Evolutionary conservation across 805 yeast genomes (phyloP).

Genomic region (Clavispora vitiphila): DNA sequence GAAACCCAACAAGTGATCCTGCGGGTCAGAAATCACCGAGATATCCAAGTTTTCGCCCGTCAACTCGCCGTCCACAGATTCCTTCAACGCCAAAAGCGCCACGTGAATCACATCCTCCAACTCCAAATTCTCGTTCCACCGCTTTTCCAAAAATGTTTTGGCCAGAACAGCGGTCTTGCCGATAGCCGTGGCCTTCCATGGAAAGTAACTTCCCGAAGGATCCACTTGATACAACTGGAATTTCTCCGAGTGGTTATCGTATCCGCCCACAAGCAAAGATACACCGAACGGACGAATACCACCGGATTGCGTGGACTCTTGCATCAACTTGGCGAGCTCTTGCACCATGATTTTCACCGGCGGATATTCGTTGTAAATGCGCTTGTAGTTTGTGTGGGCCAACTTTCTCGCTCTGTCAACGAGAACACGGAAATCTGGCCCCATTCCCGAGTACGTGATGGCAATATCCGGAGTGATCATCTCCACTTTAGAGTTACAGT

Average conservation of each 20-base stretch:
- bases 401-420: conserved; percentile 91
- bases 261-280: conserved; percentile 87
- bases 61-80: conserved; percentile 96
- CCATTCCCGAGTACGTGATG: conserved; percentile 97
- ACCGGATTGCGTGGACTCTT: conserved; percentile 97
- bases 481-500: conserved; percentile 72
- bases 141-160: conserved; percentile 92
- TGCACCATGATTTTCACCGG: conserved; percentile 92
- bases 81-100: conserved; percentile 89
- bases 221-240: conserved; percentile 93
- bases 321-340: conserved; percentile 94
- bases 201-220: conserved; percentile 96
- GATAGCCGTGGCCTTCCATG: conserved; percentile 99
- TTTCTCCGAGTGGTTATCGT: conserved; percentile 65
- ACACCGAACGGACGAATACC: conserved; percentile 99
- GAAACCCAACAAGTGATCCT: conserved; percentile 77
- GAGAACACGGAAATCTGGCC: conserved; percentile 94
- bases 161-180: conserved; percentile 97
- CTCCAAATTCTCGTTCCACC: conserved; percentile 97
- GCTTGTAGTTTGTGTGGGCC: conserved; percentile 88
- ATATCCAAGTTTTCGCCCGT: conserved; percentile 95
- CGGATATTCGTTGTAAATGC: conserved; percentile 94
- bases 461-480: conserved; percentile 92
- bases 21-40: conserved; percentile 77
- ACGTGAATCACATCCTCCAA: conserved; percentile 97